Evolutionary conservation across 441 rosid genomes (phyloP), one percentile per base, ranked within the genome.

Genomic region (Capsella rubella): DNA sequence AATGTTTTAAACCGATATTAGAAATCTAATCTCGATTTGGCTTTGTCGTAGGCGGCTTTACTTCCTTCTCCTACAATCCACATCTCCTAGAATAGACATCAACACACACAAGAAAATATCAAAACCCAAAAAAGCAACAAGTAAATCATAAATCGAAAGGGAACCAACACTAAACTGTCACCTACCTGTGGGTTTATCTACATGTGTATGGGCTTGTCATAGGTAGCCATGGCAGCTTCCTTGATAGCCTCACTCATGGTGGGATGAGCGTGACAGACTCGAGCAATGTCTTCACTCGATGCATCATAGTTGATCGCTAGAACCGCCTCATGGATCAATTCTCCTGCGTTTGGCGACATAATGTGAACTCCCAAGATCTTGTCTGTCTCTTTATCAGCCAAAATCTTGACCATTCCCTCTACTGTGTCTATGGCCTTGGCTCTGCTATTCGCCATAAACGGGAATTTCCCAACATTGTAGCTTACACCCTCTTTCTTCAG

Each of bases 201-300:
- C 49, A 95, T 79, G 84, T 95, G 99, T 84, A 95, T 93, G 75
- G 99, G 97, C 87, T 93, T 95, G 90, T 93, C 99, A 56, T 91
- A 80, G 45, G 98, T 91, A 40, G 99, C 99, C 99, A 95, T 91
- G 51, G 98, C 99, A 53, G 99, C 99, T 86, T 95, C 99, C 90
- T 95, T 95, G 83, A 95, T 64, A 35, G 98, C 99, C 81, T 95
- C 99, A 39, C 99, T 95, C 99, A 95, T 88, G 21, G 99, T 95
- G 25, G 99, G 99, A 75, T 91, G 99, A 45, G 99, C 99, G 54
- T 93, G 99, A 83, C 99, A 95, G 54, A 93, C 95, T 3, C 98
- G 93, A 18, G 98, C 98, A 11, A 95, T 93, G 78, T 93, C 99
- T 84, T 91, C 98, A 25, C 99, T 95, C 0, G 87, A 63, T 35